Base-by-base conservation (phyloP, 2,329 filamentous ascomycete species). In the Penicillium vulpinum region DNA sequence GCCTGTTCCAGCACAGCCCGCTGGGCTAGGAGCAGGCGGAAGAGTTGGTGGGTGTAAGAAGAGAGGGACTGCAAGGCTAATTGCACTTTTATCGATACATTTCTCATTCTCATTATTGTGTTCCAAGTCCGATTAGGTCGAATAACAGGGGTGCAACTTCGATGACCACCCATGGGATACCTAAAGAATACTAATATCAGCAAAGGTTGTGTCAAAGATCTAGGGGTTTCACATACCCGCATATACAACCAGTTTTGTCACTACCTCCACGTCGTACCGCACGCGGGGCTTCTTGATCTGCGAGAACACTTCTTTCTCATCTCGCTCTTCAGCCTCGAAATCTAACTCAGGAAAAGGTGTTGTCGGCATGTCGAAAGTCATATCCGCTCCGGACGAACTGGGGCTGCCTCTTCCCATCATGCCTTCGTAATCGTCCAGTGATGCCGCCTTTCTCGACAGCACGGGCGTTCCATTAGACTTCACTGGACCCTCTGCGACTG, bases 261-360 rank as follows among this genome's bases (percentile, higher is more conserved):
- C 89, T 38, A 99, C 93, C 75, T 99, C 94, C n/a, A 97, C 93
- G 75, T 99, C 94, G 70, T 97, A 99, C 66, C 92, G 83, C 58
- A 97, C 92, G 64, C 94, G 86, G 47, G 94, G 92, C 76, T 89
- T 91, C 61, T 92, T 88, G 54, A 97, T 81, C 70, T 83, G 86
- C 43, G 87, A 88, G 74, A 97, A 97, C 73, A 97, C 88, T 71
- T 95, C 89, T 64, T 82, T 83, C 72, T 92, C 88, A 46, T 86
- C 86, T 29, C 73, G 67, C 43, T 75, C 74, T 31, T 79, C 77
- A 39, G 70, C 63, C 47, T 72, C 71, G 21, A 73, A 70, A 21
- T 69, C 63, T 21, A 68, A 62, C 24, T 67, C 63, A 3, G 68
- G 63, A 21, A 67, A 64, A 9, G 68, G 67, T 9, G 59, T 63